Base-by-base conservation (phyloP, 1,284 basidiomycete species). In the Apiotrichum gracile region DNA sequence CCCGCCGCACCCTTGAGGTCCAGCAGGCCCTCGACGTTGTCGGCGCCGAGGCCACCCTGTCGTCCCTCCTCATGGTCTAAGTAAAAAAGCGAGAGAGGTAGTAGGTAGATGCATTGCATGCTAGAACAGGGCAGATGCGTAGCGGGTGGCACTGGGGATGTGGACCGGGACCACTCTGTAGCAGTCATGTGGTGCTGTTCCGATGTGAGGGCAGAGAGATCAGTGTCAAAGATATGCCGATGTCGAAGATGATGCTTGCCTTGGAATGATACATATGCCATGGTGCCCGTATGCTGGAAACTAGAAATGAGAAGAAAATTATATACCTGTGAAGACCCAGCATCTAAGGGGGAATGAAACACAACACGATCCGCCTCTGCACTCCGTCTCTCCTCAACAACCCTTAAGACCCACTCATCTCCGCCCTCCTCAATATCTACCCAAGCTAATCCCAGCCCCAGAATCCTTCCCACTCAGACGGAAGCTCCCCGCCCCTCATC, bases 1-100 rank as follows among this genome's bases (percentile, higher is more conserved):
- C 91, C 19, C 80, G 96, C 63, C 82, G 83, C 70, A 82, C 91
- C 69, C 76, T 98, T 63, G 91, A 97, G 76, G 91, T 96, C 41
- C 81, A 91, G 72, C 94, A 97, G 76, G 91, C 92, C 39, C 76
- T 98, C 63, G 87, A 94, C 78, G 88, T 94, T 54, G 84, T 92
- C 51, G 85, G 90, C 70, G 79, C 88, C 25, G 87, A 93, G 77
- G 85, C 85, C n/a, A 85, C 83, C 16, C 75, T 82, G 50, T 70
- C 74, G 43, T 79, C 79, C 37, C 70, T 82, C 53, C 73, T 80
- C 45, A 69, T 81, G 48, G 74, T 78, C 27, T 77, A 66, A 48
- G 27, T 22, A 22, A 44, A n/a, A 35, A 37, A 5, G 9, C 5
- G 37, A 19, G 19, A 38, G 17, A 38, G 37, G 43, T 26, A 24